Evolutionary conservation across 1,284 basidiomycete genomes (phyloP), one percentile per base, ranked within the genome.

Genomic region (Hymenochaete sp.): DNA sequence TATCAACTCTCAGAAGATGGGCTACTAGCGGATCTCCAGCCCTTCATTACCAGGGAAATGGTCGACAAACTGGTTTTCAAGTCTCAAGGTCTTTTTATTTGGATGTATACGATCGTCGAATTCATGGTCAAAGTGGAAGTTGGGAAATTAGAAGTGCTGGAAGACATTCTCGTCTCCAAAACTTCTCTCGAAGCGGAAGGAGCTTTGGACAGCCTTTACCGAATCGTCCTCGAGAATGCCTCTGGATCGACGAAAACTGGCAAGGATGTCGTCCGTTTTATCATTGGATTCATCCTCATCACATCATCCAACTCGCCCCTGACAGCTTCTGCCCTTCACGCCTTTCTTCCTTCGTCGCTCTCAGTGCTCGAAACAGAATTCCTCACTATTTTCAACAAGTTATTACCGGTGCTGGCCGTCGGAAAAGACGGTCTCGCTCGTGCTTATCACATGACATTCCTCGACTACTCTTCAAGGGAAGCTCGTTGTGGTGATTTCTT

Each of bases 51-150:
- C n/a, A 18, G 19, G n/a, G 33, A 8, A 8, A 7, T 14, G 33
- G 35, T 58, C 8, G 48, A 52, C 10, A 27, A 28, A 24, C 47
- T 61, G 19, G 52, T 56, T n/a, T 29, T 52, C 16, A 58, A 51
- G 29, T 49, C 58, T 3, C 44, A 50, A 35, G 42, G 42, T 4
- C 42, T 44, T n/a, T 44, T 44, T 19, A 38, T 44, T 14, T 44
- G 43, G 43, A 35, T 24, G n/a, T 44, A 32, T 2, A 44, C 43
- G 24, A 35, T 35, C 3, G 33, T 44, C 5, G 38, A 44, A 26
- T 26, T 36, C 9, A 33, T 44, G 2, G 18, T 22, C 4, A 22
- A 32, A 25, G 21, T 22, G 11, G 27, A 38, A 14, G 22, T 45
- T n/a, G 28, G 36, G 4, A 10, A 35, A 7, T 5, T 19, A 5